These are phyloP conservation scores for Phytopythium mirpurense DNA, from an alignment of 352 stramenopile genomes.

Conservation along the genomic window DNA sequence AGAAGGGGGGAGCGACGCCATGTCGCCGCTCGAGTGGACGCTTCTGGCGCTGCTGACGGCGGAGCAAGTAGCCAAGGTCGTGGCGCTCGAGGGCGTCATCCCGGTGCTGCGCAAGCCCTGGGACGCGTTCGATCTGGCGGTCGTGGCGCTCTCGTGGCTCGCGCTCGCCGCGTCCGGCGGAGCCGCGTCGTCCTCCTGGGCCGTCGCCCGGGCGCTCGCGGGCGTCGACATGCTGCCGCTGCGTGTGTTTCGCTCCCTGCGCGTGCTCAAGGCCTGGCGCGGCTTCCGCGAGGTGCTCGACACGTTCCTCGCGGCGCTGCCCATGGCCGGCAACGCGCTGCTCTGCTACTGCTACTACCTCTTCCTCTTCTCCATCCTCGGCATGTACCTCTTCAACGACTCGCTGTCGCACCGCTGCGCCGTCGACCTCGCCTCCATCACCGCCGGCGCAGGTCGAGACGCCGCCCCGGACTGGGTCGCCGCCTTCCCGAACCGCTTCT, in stretches of 20 bases:
- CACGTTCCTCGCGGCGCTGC: conserved; percentile 63
- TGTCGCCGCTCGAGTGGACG: conserved; percentile 53
- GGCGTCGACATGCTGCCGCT: conserved; percentile 73
- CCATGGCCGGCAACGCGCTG: conserved; percentile 67
- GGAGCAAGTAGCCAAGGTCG: conserved; percentile 58
- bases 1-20: conserved; percentile 34
- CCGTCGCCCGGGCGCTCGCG: conserved; percentile 20
- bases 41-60: conserved; percentile 61
- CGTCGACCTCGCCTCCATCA: conserved; percentile 14
- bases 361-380: conserved; percentile 79
- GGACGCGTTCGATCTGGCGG: conserved; percentile 61
- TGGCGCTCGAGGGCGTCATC: conserved; percentile 57
- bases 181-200: conserved; percentile 7
- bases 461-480: conserved; percentile 33
- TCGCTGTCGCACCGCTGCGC: conserved; percentile 73
- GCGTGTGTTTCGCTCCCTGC: conserved; percentile 63
- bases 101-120: conserved; percentile 58
- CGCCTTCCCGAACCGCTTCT: conserved; percentile 52
- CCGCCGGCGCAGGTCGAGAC: conserved; percentile 11
- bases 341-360: conserved; percentile 85
- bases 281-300: conserved; percentile 77
- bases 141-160: conserved; percentile 63
- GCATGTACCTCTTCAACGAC: conserved; percentile 86
- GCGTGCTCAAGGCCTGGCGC: conserved; percentile 69
- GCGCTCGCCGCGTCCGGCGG: conserved; percentile 24